A percentile compares a stretch with the other conserved stretches of the same genome.
Evolutionary conservation across 352 stramenopile species (phyloP).

Genomic region (Phytophthora boehmeriae): DNA sequence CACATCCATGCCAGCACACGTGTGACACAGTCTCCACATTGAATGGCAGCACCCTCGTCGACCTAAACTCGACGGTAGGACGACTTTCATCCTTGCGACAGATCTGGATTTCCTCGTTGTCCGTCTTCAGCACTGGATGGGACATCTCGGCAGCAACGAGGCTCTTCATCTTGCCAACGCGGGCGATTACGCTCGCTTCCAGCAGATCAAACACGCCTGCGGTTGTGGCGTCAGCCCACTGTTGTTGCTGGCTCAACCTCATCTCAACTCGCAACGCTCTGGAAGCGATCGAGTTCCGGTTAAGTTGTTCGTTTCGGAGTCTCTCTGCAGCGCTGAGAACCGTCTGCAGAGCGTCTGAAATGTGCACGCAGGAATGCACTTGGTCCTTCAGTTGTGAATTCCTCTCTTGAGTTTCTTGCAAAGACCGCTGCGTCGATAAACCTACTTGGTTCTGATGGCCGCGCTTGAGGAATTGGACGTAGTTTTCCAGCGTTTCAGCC

Average conservation of each 20-base stretch:
- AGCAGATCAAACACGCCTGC: constrained; percentile 21
- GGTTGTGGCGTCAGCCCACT: background rate
- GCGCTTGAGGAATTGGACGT: constrained; percentile 10
- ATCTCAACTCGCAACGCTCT: constrained; percentile 22
- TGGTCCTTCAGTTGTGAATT: constrained; percentile 22
- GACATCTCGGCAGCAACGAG: constrained; percentile 2
- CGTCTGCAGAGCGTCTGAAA: constrained; percentile 18
- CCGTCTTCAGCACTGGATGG: constrained; percentile 13
- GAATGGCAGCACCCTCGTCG: constrained; percentile 18
- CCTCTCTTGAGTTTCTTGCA: constrained; percentile 12
- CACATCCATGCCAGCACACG: constrained; percentile 22
- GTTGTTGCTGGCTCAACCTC: constrained; percentile 9
- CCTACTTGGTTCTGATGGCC: background rate
- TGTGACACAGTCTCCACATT: constrained; percentile 16
- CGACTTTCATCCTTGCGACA: constrained; percentile 19
- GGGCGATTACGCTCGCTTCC: constrained; percentile 21
- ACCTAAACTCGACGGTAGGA: constrained; percentile 20
- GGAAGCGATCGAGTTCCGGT: constrained; percentile 11
- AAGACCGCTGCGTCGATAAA: constrained; percentile 9
- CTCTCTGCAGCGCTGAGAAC: constrained; percentile 8
- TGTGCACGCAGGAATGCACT: constrained; percentile 20
- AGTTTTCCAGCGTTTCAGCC: constrained; percentile 4
- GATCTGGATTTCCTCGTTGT: constrained; percentile 23
- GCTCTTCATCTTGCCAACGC: constrained; percentile 10
- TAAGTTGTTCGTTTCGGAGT: constrained; percentile 10